A percentile compares a stretch with the other conserved stretches of the same genome.
These are phyloP conservation scores for Fusarium annulatum DNA, from an alignment of 2,329 filamentous ascomycete species.

Conservation along the genomic window DNA sequence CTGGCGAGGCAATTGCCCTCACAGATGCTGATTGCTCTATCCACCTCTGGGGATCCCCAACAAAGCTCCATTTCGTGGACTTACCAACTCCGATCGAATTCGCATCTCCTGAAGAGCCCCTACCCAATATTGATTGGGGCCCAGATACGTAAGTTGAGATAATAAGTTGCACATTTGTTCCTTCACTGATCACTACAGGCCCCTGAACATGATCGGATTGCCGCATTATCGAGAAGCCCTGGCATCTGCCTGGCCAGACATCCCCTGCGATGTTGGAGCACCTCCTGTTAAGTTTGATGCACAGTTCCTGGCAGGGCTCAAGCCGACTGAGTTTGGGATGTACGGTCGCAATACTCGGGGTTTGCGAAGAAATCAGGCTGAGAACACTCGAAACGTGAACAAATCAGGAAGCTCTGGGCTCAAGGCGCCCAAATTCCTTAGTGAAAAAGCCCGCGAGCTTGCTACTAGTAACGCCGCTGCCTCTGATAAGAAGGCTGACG, in stretches of 20 bases:
- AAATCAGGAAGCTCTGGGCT: constrained; percentile 69
- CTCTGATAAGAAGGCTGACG: constrained; percentile 60
- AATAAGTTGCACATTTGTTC: too few relatives aligned
- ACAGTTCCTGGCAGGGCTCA: constrained; percentile 74
- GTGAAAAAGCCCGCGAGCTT: constrained; percentile 85
- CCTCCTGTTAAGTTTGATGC: constrained; percentile 81
- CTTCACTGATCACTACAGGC: constrained; percentile 57
- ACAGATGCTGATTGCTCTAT: constrained; percentile 82
- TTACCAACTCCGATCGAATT: constrained; percentile 82
- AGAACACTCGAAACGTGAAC: constrained; percentile 75
- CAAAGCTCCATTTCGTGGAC: constrained; percentile 88
- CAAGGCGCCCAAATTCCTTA: constrained; percentile 89
- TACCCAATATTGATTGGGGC: constrained; percentile 74
- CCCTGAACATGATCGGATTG: constrained; percentile 87
- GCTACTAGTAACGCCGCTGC: constrained; percentile 57
- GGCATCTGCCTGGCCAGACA: constrained; percentile 89
- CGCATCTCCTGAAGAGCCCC: constrained; percentile 71
- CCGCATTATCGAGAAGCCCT: constrained; percentile 92
- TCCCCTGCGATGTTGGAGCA: constrained; percentile 86
- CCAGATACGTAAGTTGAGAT: constrained; percentile 69
- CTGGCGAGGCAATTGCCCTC: constrained; percentile 85
- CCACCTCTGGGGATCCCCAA: constrained; percentile 88
- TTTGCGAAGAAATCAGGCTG: constrained; percentile 81
- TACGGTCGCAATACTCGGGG: constrained; percentile 82
- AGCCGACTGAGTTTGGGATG: constrained; percentile 78